A percentile compares a stretch with the other conserved stretches of the same genome.
These are phyloP conservation scores for Nemania sp. DNA, from an alignment of 2,329 filamentous ascomycete genomes.

Conservation along the genomic window DNA sequence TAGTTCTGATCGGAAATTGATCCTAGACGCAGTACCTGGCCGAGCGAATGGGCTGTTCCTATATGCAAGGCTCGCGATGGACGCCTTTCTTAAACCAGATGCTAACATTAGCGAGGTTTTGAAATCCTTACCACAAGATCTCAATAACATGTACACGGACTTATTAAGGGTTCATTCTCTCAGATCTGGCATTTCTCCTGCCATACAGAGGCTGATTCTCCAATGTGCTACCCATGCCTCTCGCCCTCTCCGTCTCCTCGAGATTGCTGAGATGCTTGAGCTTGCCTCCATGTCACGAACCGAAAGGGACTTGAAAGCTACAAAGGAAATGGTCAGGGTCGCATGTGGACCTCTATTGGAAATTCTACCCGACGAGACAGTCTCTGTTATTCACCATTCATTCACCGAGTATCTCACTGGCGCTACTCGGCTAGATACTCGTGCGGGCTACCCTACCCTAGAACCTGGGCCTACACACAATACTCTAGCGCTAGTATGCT, in stretches of 20 bases:
- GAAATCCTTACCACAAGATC: conserved; percentile 50
- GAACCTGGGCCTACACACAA: conserved; percentile 23
- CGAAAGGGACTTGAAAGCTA: conserved; percentile 7
- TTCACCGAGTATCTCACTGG: conserved; percentile 25
- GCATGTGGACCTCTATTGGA: conserved; percentile 20
- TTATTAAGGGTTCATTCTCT: conserved; percentile 13
- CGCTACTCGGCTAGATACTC: conserved; percentile 5
- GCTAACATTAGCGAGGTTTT: conserved; percentile 48
- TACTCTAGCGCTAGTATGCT: conserved; percentile 17
- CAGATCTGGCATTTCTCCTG: conserved; percentile 4
- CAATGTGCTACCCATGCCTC: conserved; percentile 23
- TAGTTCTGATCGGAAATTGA: conserved; percentile 39
- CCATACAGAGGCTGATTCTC: conserved; percentile 17
- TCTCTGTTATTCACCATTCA: conserved; percentile 24
- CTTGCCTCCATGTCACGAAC: conserved; percentile 1
- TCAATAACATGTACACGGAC: conserved; percentile 56
- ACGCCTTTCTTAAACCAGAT: conserved; percentile 50
- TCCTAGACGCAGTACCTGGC: conserved; percentile 51
- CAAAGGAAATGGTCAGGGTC: conserved; percentile 10
- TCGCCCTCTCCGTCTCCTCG: conserved; percentile 16
- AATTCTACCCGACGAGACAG: conserved; percentile 16
- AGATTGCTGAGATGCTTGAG: conserved; percentile 24
- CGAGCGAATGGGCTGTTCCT: conserved; percentile 59
- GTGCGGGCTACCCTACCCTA: conserved; percentile 2
- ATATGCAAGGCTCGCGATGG: conserved; percentile 59